Conservation (phyloP, 2,329 filamentous ascomycete genomes). For the Lasiodiplodia sp. region DNA sequence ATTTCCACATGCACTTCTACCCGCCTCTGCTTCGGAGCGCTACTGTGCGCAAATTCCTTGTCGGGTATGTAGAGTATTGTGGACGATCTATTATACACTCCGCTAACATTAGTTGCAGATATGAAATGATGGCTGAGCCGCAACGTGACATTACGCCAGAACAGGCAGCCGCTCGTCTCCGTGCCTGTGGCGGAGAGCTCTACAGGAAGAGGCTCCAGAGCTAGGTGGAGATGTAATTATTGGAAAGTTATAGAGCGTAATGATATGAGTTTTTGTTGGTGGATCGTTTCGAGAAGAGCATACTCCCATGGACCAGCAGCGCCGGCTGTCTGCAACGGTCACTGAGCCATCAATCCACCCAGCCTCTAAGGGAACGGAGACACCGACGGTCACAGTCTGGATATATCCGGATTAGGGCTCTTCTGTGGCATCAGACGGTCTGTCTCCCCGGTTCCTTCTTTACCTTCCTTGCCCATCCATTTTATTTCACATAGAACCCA, state of each 20-base stretch:
- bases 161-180: conserved; percentile 82
- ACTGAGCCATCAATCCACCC: no score
- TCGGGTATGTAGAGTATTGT: conserved; percentile 63
- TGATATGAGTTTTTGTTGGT: neutral
- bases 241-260: neutral
- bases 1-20: conserved; percentile 98
- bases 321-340: neutral
- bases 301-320: neutral
- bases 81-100: neutral
- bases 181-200: conserved; percentile 78
- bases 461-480: neutral
- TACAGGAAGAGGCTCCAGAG: conserved; percentile 72
- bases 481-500: conserved; percentile 67
- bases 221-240: neutral
- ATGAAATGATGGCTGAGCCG: conserved; percentile 96
- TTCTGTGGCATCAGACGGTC: no score
- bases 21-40: conserved; percentile 90
- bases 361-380: no score
- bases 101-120: conserved; percentile 51
- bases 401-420: no score
- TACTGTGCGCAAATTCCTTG: conserved; percentile 93
- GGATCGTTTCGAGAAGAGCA: neutral
- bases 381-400: no score
- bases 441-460: no score
- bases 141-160: conserved; percentile 98